Conservation (phyloP, 2,329 filamentous ascomycete species). For the Taxawa tesnikishii region DNA sequence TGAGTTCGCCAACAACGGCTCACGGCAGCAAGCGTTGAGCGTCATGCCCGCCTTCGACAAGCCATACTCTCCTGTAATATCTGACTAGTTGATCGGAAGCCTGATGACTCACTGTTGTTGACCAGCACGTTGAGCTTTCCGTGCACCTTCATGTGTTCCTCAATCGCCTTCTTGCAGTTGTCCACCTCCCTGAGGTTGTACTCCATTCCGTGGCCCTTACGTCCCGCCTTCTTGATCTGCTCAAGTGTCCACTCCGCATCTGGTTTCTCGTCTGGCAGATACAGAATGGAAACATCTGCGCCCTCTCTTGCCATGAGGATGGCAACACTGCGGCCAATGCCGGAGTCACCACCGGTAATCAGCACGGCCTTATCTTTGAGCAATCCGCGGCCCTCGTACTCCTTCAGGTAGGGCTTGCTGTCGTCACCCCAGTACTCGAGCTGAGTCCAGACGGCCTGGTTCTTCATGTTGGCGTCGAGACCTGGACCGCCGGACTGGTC, state of each 20-base stretch:
- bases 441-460: conserved; percentile 19
- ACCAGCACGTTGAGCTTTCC: conserved; percentile 35
- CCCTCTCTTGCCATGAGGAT: conserved; percentile 47
- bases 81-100: too few species aligned
- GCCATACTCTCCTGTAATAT: too few species aligned
- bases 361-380: conserved; percentile 19
- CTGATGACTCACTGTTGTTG: conserved; percentile 37
- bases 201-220: conserved; percentile 34
- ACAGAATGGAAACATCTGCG: conserved; percentile 43
- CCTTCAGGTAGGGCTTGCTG: conserved; percentile 18
- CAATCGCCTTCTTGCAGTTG: conserved; percentile 38
- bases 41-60: too few species aligned
- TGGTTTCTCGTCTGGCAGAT: conserved; percentile 42
- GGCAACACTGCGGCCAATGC: conserved; percentile 41
- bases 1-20: too few species aligned
- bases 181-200: conserved; percentile 38
- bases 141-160: conserved; percentile 40
- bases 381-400: conserved; percentile 19
- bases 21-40: too few species aligned
- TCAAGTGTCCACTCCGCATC: conserved; percentile 44
- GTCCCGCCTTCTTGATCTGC: conserved; percentile 39
- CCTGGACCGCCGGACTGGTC: conserved; percentile 19
- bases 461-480: conserved; percentile 18
- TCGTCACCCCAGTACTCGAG: conserved; percentile 19
- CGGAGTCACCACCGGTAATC: conserved; percentile 15